Evolutionary conservation across 2,329 filamentous ascomycete genomes (phyloP).

Genomic region (Trichoderma polysporum): DNA sequence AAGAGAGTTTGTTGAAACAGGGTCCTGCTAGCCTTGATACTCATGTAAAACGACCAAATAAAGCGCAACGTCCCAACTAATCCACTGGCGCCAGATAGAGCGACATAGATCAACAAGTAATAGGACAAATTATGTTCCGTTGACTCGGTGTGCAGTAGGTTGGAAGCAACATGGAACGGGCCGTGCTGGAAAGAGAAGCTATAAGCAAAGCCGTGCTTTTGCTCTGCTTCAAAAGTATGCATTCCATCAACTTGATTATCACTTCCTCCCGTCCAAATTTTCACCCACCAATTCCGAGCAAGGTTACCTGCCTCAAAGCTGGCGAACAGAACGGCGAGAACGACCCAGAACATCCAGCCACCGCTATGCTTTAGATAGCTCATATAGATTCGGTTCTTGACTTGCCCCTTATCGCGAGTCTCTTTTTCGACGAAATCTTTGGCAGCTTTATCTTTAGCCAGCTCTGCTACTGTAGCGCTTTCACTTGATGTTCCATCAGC

Average conservation of each 20-base stretch:
- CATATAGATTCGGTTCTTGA: conserved; percentile 66
- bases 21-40: conserved; percentile 65
- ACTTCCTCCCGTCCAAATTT: conserved; percentile 55
- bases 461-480: conserved; percentile 48
- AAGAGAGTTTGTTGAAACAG: conserved; percentile 68
- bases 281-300: conserved; percentile 64
- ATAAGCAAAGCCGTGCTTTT: conserved; percentile 42
- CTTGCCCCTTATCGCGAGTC: conserved; percentile 65
- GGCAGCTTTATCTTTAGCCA: conserved; percentile 43
- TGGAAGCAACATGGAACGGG: conserved; percentile 41
- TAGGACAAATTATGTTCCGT: conserved; percentile 49
- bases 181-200: conserved; percentile 49
- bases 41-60: conserved; percentile 62
- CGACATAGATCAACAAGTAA: conserved; percentile 68
- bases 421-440: conserved; percentile 79
- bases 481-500: conserved; percentile 39
- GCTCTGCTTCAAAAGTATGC: conserved; percentile 26
- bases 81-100: conserved; percentile 56
- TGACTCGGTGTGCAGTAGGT: conserved; percentile 28
- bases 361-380: conserved; percentile 68
- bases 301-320: conserved; percentile 55
- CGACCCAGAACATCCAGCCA: conserved; percentile 58
- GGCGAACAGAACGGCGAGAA: conserved; percentile 55
- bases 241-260: conserved; percentile 5
- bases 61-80: conserved; percentile 62